Evolutionary conservation across 2,329 filamentous ascomycete genomes (phyloP).

Genomic region (Monosporascus sp.): DNA sequence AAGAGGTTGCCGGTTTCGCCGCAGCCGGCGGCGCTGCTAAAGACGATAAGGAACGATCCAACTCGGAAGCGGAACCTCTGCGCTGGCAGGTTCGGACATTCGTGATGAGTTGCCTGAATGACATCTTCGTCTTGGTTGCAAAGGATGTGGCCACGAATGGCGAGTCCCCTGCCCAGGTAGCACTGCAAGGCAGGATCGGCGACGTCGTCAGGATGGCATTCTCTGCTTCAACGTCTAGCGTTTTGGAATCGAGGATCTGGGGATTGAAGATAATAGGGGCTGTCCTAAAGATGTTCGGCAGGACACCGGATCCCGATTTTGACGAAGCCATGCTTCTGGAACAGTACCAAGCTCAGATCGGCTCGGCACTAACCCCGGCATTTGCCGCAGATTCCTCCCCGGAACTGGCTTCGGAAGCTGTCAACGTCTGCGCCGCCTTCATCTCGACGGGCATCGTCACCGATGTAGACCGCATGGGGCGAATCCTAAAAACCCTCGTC

Average conservation of each 20-base stretch:
- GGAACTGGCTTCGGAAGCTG: conserved; percentile 89
- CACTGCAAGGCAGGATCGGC: conserved; percentile 76
- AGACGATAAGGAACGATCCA: conserved; percentile 43
- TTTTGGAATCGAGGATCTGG: conserved; percentile 83
- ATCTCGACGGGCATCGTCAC: conserved; percentile 96
- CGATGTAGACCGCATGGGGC: conserved; percentile 96
- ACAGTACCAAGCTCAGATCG: conserved; percentile 98
- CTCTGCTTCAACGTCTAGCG: conserved; percentile 90
- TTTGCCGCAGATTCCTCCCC: conserved; percentile 95
- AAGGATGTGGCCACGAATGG: conserved; percentile 76
- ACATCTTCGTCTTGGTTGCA: conserved; percentile 72
- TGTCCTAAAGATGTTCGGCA: conserved; percentile 92
- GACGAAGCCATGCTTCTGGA: conserved; percentile 94
- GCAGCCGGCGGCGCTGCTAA: conserved; percentile 57
- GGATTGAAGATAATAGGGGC: conserved; percentile 92
- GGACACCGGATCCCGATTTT: conserved; percentile 92
- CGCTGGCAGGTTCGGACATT: conserved; percentile 96
- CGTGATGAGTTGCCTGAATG: conserved; percentile 81
- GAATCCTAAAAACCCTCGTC: conserved; percentile 90
- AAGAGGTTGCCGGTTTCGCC: conserved; percentile 94
- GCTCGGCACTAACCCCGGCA: conserved; percentile 89
- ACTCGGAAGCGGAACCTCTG: conserved; percentile 75
- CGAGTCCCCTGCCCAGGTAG: conserved; percentile 70
- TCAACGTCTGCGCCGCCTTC: conserved; percentile 97
- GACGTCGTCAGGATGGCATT: conserved; percentile 97